Conservation (phyloP, 2,329 filamentous ascomycete species). For the Cladosporium sp. region DNA sequence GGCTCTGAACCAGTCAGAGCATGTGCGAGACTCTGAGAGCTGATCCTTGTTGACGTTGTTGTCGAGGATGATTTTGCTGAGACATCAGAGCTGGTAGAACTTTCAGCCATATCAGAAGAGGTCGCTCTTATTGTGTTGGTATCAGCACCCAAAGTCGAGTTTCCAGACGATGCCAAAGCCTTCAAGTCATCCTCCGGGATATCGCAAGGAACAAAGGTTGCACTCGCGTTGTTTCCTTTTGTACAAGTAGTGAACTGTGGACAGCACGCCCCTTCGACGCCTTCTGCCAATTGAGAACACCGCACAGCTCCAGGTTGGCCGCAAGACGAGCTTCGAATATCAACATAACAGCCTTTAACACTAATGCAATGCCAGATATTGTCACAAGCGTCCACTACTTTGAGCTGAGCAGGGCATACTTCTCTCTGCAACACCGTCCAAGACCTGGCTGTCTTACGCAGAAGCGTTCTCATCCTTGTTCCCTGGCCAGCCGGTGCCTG, state of each 20-base stretch:
- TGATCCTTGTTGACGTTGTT: no score
- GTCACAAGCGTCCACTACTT: neutral
- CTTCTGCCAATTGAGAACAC: slow-evolving; percentile 10
- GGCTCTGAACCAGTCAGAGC: no score
- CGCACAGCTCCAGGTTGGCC: slow-evolving; percentile 12
- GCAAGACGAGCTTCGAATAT: slow-evolving; percentile 7
- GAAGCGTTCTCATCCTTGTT: slow-evolving; percentile 47
- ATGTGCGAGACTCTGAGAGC: no score
- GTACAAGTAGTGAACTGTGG: slow-evolving; percentile 13
- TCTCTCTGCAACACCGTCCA: slow-evolving; percentile 14
- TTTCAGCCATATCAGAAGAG: no score
- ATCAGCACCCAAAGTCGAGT: no score
- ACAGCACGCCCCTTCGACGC: slow-evolving; percentile 12
- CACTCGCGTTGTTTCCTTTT: slow-evolving; percentile 2
- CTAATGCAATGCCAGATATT: neutral
- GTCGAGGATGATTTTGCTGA: no score
- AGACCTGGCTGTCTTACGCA: slow-evolving; percentile 19
- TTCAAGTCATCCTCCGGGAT: neutral
- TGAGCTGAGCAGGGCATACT: neutral
- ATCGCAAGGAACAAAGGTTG: slow-evolving; percentile 5
- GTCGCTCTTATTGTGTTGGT: no score
- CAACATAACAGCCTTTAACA: slow-evolving; percentile 12
- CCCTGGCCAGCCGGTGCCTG: slow-evolving; percentile 34
- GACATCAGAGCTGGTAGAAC: no score
- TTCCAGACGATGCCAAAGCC: neutral